Conservation (phyloP, 2,329 filamentous ascomycete genomes). For the Aspergillus fumigatiaffinis region DNA sequence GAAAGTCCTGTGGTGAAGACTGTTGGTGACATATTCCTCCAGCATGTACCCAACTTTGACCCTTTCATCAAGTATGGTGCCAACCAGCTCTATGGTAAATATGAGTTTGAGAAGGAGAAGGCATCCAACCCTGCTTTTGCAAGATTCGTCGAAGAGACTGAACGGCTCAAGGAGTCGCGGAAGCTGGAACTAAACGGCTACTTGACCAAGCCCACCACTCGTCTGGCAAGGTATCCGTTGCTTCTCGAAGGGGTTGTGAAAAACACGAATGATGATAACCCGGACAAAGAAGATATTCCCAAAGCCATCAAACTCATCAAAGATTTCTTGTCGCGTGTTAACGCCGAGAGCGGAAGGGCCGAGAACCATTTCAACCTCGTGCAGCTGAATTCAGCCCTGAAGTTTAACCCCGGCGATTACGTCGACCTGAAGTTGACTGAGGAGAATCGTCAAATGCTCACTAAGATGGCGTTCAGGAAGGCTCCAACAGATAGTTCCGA, state of each 20-base stretch:
- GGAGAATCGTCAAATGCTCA: slow-evolving; percentile 85
- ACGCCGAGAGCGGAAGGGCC: slow-evolving; percentile 91
- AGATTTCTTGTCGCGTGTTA: slow-evolving; percentile 81
- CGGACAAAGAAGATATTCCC: slow-evolving; percentile 88
- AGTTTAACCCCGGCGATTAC: slow-evolving; percentile 83
- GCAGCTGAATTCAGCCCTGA: slow-evolving; percentile 84
- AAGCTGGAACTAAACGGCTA: slow-evolving; percentile 98
- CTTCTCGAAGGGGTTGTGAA: slow-evolving; percentile 89
- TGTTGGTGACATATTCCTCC: slow-evolving; percentile 89
- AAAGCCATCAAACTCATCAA: slow-evolving; percentile 83
- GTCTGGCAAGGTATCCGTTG: slow-evolving; percentile 88
- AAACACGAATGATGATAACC: slow-evolving; percentile 81
- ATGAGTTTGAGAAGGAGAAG: slow-evolving; percentile 96
- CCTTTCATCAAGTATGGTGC: slow-evolving; percentile 96
- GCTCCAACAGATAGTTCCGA: slow-evolving; percentile 80
- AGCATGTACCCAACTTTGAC: slow-evolving; percentile 87
- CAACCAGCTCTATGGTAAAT: slow-evolving; percentile 93
- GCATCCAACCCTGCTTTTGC: slow-evolving; percentile 78
- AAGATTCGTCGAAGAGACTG: slow-evolving; percentile 93
- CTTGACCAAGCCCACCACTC: slow-evolving; percentile 92
- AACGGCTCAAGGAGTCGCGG: slow-evolving; percentile 89
- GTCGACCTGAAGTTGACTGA: slow-evolving; percentile 94
- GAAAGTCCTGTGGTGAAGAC: slow-evolving; percentile 83
- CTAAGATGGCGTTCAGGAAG: slow-evolving; percentile 93
- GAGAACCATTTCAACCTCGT: slow-evolving; percentile 97